Percentiles rank a stretch among this genome's conserved stretches.
phyloP scores from a whole-genome alignment of 164 flowering plant genomes.

The Piper longum region DNA sequence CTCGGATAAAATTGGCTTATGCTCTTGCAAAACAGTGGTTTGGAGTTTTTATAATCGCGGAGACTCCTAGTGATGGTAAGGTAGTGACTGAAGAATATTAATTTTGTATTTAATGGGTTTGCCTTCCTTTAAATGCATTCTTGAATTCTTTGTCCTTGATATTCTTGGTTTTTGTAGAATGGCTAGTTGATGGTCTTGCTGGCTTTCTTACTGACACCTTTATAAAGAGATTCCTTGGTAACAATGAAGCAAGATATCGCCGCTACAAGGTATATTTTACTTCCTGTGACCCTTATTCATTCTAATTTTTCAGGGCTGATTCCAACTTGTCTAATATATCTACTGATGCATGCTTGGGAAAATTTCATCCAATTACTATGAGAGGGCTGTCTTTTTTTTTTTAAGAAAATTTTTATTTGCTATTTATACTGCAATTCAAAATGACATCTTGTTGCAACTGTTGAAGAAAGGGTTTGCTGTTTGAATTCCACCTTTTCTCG shows the following conservation, averaged over 20 bases:
- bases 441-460: too few species aligned
- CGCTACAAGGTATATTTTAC: slow-evolving; percentile 66
- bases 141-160: background rate
- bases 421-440: too few species aligned
- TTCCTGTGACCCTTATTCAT: background rate
- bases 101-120: background rate
- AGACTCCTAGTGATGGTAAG: slow-evolving; percentile 79
- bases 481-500: too few species aligned
- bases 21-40: slow-evolving; percentile 99
- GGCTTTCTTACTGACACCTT: slow-evolving; percentile 71
- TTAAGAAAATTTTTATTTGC: too few species aligned
- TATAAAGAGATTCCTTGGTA: slow-evolving; percentile 73
- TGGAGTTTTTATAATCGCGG: slow-evolving; percentile 83
- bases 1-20: slow-evolving; percentile 78
- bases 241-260: slow-evolving; percentile 89
- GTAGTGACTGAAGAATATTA: background rate
- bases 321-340: too few species aligned
- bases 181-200: slow-evolving; percentile 97
- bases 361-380: too few species aligned
- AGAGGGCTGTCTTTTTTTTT: too few species aligned
- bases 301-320: background rate
- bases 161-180: slow-evolving; percentile 38
- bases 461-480: too few species aligned
- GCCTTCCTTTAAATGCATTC: too few species aligned
- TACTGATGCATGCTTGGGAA: too few species aligned